Conservation (phyloP, 345 rosid species). For the Jatropha curcas region DNA sequence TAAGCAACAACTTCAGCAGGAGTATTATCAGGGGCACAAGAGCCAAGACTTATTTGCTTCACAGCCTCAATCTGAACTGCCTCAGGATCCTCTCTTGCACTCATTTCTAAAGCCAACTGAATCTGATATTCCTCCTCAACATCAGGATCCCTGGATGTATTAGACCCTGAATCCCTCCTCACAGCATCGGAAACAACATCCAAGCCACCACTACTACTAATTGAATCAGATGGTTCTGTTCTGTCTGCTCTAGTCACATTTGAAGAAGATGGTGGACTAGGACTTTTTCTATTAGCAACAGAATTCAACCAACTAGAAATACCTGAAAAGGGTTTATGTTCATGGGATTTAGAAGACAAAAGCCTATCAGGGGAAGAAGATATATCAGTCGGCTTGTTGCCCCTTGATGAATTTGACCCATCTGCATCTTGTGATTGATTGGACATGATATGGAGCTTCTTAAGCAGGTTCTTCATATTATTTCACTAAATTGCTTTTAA, state of each 20-base stretch:
- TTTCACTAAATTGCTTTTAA: conserved; percentile 23
- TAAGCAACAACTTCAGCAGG: conserved; percentile 91
- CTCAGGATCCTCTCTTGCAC: conserved; percentile 98
- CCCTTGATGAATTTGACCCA: conserved; percentile 62
- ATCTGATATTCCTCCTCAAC: conserved; percentile 89
- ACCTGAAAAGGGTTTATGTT: conserved; percentile 66
- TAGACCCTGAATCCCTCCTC: conserved; percentile 56
- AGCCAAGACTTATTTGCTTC: conserved; percentile 86
- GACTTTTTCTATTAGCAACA: conserved; percentile 57
- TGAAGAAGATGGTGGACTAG: conserved; percentile 64
- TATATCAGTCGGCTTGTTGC: conserved; percentile 48
- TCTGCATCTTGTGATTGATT: conserved; percentile 63
- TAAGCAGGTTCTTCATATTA: conserved; percentile 84
- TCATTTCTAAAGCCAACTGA: conserved; percentile 86
- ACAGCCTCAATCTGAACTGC: conserved; percentile 98
- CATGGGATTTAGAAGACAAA: conserved; percentile 42
- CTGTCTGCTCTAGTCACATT: conserved; percentile 47
- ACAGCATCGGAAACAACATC: conserved; percentile 45
- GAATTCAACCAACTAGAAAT: conserved; percentile 85
- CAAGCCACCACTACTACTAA: conserved; percentile 37
- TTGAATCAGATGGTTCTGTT: conserved; percentile 49
- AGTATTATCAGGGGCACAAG: conserved; percentile 73
- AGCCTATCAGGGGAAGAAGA: conserved; percentile 48
- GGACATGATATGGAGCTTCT: conserved; percentile 74
- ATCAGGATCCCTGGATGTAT: conserved; percentile 68